Percentiles rank a stretch among this genome's conserved stretches.
These are phyloP conservation scores for Parmelia sp. DNA, from an alignment of 495 filamentous ascomycete species.

Conservation along the genomic window DNA sequence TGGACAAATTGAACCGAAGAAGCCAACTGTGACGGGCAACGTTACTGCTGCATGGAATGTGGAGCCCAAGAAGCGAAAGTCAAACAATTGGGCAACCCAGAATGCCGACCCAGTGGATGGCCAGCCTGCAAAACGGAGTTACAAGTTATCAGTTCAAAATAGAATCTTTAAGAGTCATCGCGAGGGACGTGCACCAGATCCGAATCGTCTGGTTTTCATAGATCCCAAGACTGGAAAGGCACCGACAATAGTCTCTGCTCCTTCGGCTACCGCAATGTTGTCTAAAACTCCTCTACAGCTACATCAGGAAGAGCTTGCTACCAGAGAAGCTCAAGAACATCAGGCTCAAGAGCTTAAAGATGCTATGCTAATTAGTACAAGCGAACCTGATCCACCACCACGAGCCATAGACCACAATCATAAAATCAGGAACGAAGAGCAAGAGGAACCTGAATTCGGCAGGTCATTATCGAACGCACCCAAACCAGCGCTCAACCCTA, in stretches of 20 bases:
- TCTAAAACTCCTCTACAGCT: slow-evolving; percentile 20
- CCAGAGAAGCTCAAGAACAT: background rate
- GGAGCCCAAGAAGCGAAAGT: slow-evolving; percentile 17
- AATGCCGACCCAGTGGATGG: slow-evolving; percentile 5
- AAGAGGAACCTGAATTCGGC: background rate
- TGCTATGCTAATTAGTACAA: background rate
- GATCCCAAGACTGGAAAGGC: slow-evolving; percentile 33
- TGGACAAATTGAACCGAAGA: background rate
- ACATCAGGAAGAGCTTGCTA: slow-evolving; percentile 11
- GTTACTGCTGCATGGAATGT: slow-evolving; percentile 13
- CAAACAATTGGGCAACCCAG: slow-evolving; percentile 23
- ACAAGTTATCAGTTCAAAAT: slow-evolving; percentile 23
- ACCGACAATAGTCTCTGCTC: background rate
- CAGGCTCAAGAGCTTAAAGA: background rate
- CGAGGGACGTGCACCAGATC: slow-evolving; percentile 42
- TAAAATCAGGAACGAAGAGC: background rate
- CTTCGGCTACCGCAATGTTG: background rate
- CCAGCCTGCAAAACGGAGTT: slow-evolving; percentile 6
- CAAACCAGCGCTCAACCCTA: background rate
- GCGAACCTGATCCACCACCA: background rate
- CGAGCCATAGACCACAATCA: background rate
- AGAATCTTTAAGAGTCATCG: slow-evolving; percentile 38
- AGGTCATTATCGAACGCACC: background rate
- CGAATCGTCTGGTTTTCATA: slow-evolving; percentile 37
- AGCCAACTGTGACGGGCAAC: slow-evolving; percentile 4